phyloP scores from a whole-genome alignment of 2,329 filamentous ascomycete genomes.

The Lecanosticta acicola region DNA sequence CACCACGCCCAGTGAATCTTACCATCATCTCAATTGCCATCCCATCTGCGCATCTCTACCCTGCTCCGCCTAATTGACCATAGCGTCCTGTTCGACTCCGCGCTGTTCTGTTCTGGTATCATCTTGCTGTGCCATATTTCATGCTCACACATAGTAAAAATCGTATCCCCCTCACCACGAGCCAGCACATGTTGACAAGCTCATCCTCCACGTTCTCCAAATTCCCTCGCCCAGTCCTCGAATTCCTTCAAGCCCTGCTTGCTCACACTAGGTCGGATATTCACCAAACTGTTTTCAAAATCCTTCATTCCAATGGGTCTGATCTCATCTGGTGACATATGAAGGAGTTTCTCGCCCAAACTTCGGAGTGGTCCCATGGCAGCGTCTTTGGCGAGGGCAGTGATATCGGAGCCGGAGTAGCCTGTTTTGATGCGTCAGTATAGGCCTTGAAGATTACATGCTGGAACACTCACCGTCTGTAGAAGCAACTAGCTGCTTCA shows the following conservation, averaged over 20 bases:
- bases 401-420: slow-evolving; percentile 97
- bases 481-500: slow-evolving; percentile 65
- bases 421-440: slow-evolving; percentile 48
- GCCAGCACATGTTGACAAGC: neutral
- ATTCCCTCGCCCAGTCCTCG: slow-evolving; percentile 90
- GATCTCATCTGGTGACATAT: slow-evolving; percentile 93
- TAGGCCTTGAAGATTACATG: neutral
- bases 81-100: neutral
- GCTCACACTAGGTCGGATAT: slow-evolving; percentile 85
- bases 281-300: slow-evolving; percentile 75
- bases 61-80: neutral
- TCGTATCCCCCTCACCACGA: no score
- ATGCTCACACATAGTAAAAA: no score
- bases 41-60: neutral
- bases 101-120: neutral
- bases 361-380: slow-evolving; percentile 93
- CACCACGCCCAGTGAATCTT: no score
- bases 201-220: slow-evolving; percentile 81
- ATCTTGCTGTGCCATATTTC: no score
- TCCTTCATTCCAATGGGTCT: slow-evolving; percentile 76
- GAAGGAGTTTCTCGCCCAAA: slow-evolving; percentile 79
- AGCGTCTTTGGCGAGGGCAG: slow-evolving; percentile 91
- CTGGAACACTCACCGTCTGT: slow-evolving; percentile 62
- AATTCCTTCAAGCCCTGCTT: slow-evolving; percentile 79
- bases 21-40: neutral